Evolutionary conservation across 2,329 filamentous ascomycete species (phyloP).

Genomic region (Colletotrichum gigasporum): DNA sequence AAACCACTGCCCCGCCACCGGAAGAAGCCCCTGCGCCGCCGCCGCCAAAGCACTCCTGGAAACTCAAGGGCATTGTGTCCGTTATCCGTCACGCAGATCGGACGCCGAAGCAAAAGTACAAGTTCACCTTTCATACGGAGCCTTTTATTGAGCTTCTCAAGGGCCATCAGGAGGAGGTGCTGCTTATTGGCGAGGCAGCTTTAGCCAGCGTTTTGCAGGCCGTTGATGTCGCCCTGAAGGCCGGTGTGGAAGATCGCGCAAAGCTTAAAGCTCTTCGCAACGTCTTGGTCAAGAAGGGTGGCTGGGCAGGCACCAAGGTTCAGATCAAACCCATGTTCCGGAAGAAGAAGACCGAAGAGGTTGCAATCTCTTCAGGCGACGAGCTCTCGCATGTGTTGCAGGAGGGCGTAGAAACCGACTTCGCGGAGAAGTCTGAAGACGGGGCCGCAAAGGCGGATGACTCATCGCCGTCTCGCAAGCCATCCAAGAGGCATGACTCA

Average conservation of each 20-base stretch:
- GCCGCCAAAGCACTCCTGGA: conserved; percentile 92
- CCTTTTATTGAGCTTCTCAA: conserved; percentile 95
- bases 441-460: conserved; percentile 23
- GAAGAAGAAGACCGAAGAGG: conserved; percentile 78
- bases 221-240: conserved; percentile 80
- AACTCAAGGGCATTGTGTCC: conserved; percentile 95
- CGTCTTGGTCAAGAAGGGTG: conserved; percentile 90
- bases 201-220: conserved; percentile 89
- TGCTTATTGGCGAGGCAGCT: conserved; percentile 91
- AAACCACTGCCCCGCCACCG: conserved; percentile 38
- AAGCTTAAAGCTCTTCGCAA: conserved; percentile 90
- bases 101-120: conserved; percentile 99
- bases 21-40: conserved; percentile 67
- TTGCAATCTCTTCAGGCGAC: conserved; percentile 38
- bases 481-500: conserved; percentile 79
- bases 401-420: conserved; percentile 39
- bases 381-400: conserved; percentile 45
- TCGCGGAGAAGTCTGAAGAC: conserved; percentile 33
- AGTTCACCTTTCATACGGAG: conserved; percentile 97
- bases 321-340: conserved; percentile 99
- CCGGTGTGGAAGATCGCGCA: conserved; percentile 82
- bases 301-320: conserved; percentile 95
- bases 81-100: conserved; percentile 97
- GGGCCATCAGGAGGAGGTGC: conserved; percentile 94
- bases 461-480: conserved; percentile 42